Evolutionary conservation across 192 early-diverging fungal species (phyloP), one percentile per base, ranked within the genome.

Genomic region (Spinellus fusiger): DNA sequence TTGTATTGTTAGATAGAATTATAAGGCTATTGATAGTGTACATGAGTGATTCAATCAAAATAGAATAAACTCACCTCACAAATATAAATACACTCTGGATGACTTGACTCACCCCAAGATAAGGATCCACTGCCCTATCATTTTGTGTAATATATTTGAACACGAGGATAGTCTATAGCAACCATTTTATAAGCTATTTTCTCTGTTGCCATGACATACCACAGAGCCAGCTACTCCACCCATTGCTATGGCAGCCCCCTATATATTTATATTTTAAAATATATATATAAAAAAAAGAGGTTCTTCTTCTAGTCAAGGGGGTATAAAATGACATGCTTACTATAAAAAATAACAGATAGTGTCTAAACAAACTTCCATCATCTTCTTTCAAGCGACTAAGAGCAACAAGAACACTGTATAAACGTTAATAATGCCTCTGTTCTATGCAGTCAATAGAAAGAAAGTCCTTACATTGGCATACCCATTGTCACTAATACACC

Each of bases 401-500:
- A n/a, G n/a, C n/a, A n/a, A n/a, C n/a, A n/a, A n/a, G n/a, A n/a
- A n/a, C n/a, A n/a, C n/a, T n/a, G n/a, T n/a, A n/a, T n/a, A n/a
- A n/a, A n/a, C n/a, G n/a, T n/a, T n/a, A n/a, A n/a, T n/a, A n/a
- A n/a, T n/a, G n/a, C n/a, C n/a, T n/a, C n/a, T n/a, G n/a, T n/a
- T n/a, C n/a, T n/a, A n/a, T n/a, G n/a, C n/a, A n/a, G n/a, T n/a
- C n/a, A n/a, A n/a, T n/a, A 20, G 18, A 31, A 8, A 12, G 7
- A 3, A 9, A n/a, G 38, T 16, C 33, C 27, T 67, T 67, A 47
- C 65, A 60, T 32, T 26, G 54, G 40, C 65, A 66, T 59, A 1
- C 65, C 65, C 22, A 66, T 25, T 1, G 57, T 66, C 4, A 56
- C 25, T 16, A 37, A 4, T 23, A 66, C 59, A 31, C 65, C 65